phyloP scores from a whole-genome alignment of 2,329 filamentous ascomycete genomes.

The Arthrocladium fulminans region DNA sequence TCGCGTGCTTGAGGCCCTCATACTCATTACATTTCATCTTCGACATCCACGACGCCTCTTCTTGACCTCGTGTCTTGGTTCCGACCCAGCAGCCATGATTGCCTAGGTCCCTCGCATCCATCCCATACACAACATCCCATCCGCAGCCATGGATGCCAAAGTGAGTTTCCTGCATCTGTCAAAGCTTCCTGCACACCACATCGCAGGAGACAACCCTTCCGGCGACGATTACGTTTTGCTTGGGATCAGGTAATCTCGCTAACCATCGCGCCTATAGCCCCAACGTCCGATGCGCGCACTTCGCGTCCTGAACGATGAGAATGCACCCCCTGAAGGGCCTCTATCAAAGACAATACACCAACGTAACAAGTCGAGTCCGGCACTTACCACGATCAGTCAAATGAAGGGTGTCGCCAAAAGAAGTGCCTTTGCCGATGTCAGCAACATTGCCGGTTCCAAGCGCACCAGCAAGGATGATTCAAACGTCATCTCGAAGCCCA shows the following conservation, averaged over 20 bases:
- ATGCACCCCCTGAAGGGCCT: slow-evolving; percentile 44
- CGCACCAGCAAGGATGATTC: slow-evolving; percentile 48
- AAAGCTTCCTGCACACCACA: background rate
- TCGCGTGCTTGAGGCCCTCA: background rate
- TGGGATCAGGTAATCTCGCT: slow-evolving; percentile 11
- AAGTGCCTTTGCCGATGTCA: slow-evolving; percentile 72
- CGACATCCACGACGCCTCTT: background rate
- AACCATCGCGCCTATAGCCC: slow-evolving; percentile 45
- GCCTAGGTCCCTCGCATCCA: background rate
- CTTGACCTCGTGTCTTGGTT: background rate
- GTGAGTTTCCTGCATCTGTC: slow-evolving; percentile 11
- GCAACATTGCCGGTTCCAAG: slow-evolving; percentile 49
- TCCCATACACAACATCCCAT: slow-evolving; percentile 1
- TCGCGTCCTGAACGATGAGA: slow-evolving; percentile 61
- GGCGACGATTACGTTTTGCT: background rate
- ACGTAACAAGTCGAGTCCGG: slow-evolving; percentile 69
- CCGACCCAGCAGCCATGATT: slow-evolving; percentile 1
- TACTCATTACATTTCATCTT: background rate
- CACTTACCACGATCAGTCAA: slow-evolving; percentile 46
- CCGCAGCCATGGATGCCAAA: slow-evolving; percentile 22
- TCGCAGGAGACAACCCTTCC: background rate
- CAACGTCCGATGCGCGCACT: slow-evolving; percentile 54
- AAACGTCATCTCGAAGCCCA: slow-evolving; percentile 40
- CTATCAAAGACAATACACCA: slow-evolving; percentile 59
- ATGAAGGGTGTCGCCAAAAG: slow-evolving; percentile 63